These are phyloP conservation scores for Trichophyton rubrum DNA, from an alignment of 2,329 filamentous ascomycete genomes.

Conservation along the genomic window DNA sequence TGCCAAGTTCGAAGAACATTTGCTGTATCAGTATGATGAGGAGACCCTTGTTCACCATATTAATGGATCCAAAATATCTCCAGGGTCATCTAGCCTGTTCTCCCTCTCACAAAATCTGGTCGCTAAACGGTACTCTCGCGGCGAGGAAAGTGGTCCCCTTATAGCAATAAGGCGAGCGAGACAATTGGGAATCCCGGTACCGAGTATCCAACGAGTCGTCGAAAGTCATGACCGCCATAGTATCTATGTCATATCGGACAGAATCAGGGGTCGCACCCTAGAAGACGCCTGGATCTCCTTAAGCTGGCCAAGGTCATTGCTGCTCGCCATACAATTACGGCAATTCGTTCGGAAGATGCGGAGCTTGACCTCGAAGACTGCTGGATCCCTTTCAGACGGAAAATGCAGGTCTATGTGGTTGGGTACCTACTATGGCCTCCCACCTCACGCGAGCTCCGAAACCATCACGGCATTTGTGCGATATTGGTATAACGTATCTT, in stretches of 20 bases:
- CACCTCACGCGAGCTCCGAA: constrained; percentile 10
- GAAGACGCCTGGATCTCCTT: constrained; percentile 14
- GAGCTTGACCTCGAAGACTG: constrained; percentile 15
- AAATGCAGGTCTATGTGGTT: constrained; percentile 15
- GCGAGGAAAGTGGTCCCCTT: constrained; percentile 13
- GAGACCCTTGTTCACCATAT: constrained; percentile 6
- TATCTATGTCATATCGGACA: constrained; percentile 15
- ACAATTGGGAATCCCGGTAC: constrained; percentile 14
- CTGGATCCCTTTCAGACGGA: constrained; percentile 13
- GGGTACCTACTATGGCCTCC: constrained; percentile 16
- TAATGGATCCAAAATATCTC: background rate
- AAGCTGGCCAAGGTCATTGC: constrained; percentile 14
- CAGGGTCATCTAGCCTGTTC: background rate
- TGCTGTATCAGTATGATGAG: constrained; percentile 7
- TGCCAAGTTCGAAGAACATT: constrained; percentile 5
- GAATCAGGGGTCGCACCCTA: constrained; percentile 15
- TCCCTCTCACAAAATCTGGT: constrained; percentile 8
- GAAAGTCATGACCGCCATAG: constrained; percentile 5
- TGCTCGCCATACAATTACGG: constrained; percentile 16
- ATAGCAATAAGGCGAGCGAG: constrained; percentile 14
- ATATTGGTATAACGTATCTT: constrained; percentile 17
- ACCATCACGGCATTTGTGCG: constrained; percentile 14
- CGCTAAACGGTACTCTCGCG: constrained; percentile 5
- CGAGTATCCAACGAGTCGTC: constrained; percentile 12
- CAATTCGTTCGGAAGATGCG: constrained; percentile 13